Evolutionary conservation across 306 rosid species (phyloP).

Genomic region (Lagenaria siceraria): DNA sequence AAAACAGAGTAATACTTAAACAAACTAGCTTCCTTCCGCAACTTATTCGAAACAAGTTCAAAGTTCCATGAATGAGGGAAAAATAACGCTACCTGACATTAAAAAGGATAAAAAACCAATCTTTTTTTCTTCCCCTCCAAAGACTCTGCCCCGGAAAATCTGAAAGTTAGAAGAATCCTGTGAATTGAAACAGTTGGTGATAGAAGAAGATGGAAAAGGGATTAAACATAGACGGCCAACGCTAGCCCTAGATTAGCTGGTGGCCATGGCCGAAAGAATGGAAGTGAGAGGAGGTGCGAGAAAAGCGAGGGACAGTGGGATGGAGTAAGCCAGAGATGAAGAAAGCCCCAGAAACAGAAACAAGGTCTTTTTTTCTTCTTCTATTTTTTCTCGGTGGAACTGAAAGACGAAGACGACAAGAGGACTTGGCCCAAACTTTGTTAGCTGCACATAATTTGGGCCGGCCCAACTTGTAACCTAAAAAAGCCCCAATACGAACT

Average conservation of each 20-base stretch:
- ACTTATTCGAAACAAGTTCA: not conserved
- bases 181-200: not conserved
- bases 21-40: not conserved
- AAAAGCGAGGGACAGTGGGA: not conserved
- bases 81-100: not conserved
- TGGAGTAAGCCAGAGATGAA: slow-evolving; percentile 8
- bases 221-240: not conserved
- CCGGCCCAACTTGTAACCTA: not conserved
- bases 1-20: not conserved
- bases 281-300: slow-evolving; percentile 2
- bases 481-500: too few species aligned
- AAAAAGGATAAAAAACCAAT: not conserved
- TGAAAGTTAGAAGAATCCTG: not conserved
- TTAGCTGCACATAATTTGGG: not conserved
- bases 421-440: not conserved
- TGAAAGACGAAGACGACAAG: not conserved
- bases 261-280: slow-evolving; percentile 8
- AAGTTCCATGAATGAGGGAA: not conserved
- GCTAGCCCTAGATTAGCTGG: slow-evolving; percentile 14
- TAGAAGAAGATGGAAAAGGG: not conserved
- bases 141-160: not conserved
- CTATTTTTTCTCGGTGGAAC: not conserved
- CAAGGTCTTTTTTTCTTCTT: not conserved
- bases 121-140: not conserved
- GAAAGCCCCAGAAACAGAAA: not conserved